phyloP scores from a whole-genome alignment of 108 stramenopile species.

The Nitzschia sp. region DNA sequence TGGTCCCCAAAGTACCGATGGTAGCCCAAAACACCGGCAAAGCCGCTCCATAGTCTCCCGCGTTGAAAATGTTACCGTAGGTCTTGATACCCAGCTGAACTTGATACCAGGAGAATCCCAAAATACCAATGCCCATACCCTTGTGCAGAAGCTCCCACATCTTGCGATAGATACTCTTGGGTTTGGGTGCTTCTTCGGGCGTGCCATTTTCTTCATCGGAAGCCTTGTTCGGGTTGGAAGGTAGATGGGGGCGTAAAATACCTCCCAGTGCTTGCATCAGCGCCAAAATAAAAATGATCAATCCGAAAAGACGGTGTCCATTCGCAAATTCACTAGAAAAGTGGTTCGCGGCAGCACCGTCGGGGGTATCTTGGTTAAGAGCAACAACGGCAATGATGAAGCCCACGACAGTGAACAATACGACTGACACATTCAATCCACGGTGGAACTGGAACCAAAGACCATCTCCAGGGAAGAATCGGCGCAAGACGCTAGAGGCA shows the following conservation, averaged over 20 bases:
- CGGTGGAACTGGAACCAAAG: conserved; percentile 53
- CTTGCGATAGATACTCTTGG: conserved; percentile 19
- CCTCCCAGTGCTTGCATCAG: conserved; percentile 42
- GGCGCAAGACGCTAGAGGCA: conserved; percentile 49
- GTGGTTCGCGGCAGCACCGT: conserved; percentile 20
- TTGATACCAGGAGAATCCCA: conserved; percentile 41
- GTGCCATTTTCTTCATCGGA: conserved; percentile 8
- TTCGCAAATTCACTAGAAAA: conserved; percentile 23
- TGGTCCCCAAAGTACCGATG: conserved; percentile 3
- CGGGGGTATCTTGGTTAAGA: conserved; percentile 34
- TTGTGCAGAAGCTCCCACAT: conserved; percentile 39
- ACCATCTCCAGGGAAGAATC: conserved; percentile 27
- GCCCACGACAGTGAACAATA: conserved; percentile 34
- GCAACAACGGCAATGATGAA: conserved; percentile 49
- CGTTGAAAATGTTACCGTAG: conserved; percentile 30
- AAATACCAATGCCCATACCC: conserved; percentile 23
- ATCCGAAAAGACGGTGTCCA: conserved; percentile 41
- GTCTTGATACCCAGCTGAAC: conserved; percentile 34
- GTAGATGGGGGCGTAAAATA: conserved; percentile 41
- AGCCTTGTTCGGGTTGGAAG: background rate
- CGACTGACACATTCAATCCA: conserved; percentile 31
- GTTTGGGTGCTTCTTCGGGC: background rate
- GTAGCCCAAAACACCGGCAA: conserved; percentile 30
- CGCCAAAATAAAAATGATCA: conserved; percentile 51
- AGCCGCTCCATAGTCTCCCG: conserved; percentile 11